Evolutionary conservation across 129 eudicot genomes (phyloP), one percentile per base, ranked within the genome.

Genomic region (Smallanthus sonchifolius): DNA sequence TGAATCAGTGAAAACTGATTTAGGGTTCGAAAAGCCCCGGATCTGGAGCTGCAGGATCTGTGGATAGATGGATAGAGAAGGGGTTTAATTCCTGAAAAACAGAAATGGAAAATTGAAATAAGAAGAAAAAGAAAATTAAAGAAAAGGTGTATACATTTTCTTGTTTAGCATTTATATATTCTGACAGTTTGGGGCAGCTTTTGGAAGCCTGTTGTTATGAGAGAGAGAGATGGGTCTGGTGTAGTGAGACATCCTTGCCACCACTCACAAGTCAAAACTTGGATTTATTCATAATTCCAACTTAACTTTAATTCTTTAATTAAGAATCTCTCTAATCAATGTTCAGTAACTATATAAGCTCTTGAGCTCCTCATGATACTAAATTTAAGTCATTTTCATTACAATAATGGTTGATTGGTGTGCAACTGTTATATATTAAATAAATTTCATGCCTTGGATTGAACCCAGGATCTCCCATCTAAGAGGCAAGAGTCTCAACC

Each of bases 41-140:
- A 79, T 79, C 83, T 79, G 83, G 59, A n/a, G 48, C 73, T 74
- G 84, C 74, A 75, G 88, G 85, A 84, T 85, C 89, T 85, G 65
- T 81, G 86, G 76, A 69, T 66, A 51, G 75, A 54, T 4, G 62
- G 67, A 81, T 16, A 63, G 51, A 65, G 73, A 54, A 51, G 69
- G 13, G 62, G 39, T 72, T 79, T 48, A 77, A 72, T 67, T 76
- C 42, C 30, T 81, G 78, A 64, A 54, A 70, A 69, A 61, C 65
- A 52, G 65, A 81, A 70, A 72, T 74, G 59, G 68, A 52, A 75
- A 38, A 74, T 10, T 36, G 76, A n/a, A 77, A 57, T 14, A 13
- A 60, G 52, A 74, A 61, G n/a, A 42, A 40, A 13, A 20, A 47
- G 38, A 49, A 74, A 73, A 67, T 28, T 63, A 51, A 75, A 80